phyloP scores from a whole-genome alignment of 331 rosid species.

The Stylosanthes scabra region DNA sequence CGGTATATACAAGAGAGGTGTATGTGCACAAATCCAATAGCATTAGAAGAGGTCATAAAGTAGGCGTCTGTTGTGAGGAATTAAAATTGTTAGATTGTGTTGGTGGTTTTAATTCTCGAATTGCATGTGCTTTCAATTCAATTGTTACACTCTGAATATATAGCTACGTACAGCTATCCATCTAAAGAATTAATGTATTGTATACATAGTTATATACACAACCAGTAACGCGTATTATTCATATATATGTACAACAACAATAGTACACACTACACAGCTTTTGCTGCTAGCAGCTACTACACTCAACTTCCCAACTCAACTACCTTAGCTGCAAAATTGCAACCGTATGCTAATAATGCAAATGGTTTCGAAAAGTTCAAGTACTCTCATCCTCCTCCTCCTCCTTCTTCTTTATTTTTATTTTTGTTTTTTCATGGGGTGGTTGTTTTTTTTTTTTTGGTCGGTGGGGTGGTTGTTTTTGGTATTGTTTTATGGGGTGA shows the following conservation, averaged over 20 bases:
- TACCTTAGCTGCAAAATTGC: conserved; percentile 2
- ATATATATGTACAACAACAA: conserved; percentile 11
- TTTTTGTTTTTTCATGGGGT: too few species aligned
- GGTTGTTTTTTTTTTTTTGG: too few species aligned
- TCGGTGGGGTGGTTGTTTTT: too few species aligned
- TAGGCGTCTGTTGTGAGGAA: not conserved
- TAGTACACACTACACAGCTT: not conserved
- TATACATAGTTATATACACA: not conserved
- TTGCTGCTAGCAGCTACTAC: conserved; percentile 26
- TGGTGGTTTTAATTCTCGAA: not conserved
- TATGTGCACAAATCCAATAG: conserved; percentile 17
- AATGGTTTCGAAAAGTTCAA: too few species aligned
- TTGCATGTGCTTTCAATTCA: conserved; percentile 23
- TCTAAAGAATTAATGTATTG: not conserved
- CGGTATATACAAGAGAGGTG: conserved; percentile 1
- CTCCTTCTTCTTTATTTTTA: too few species aligned
- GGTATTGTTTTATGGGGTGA: too few species aligned
- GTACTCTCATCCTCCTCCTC: too few species aligned
- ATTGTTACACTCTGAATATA: conserved; percentile 7
- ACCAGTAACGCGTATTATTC: not conserved
- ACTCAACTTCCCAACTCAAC: conserved; percentile 36
- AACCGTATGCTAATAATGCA: not conserved
- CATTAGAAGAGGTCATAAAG: not conserved
- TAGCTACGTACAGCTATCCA: not conserved
- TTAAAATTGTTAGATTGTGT: conserved; percentile 37